Evolutionary conservation across 257 asterid genomes (phyloP), one percentile per base, ranked within the genome.

Genomic region (Scutellaria barbata): DNA sequence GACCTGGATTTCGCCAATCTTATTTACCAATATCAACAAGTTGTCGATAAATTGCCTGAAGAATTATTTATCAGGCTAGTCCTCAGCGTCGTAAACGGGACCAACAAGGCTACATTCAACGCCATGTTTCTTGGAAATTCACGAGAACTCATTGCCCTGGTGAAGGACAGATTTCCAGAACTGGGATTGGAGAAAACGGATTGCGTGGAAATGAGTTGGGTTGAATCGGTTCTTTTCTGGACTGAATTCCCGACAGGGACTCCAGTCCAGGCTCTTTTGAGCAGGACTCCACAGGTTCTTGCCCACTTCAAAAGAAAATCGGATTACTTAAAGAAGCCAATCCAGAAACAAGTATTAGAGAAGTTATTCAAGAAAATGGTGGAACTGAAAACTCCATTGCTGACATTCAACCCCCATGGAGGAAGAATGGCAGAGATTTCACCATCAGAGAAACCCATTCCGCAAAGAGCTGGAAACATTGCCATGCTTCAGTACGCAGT

Each of bases 121-220:
- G 75, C 82, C 9, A 7, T 84, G 77, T 82, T 76, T 40, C 87
- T 82, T 4, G 92, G 92, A 50, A 77, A 81, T 25, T 68, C 86
- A 0, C 11, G 10, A 18, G 58, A 71, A 13, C 84, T 86, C 1
- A 17, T 84, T 7, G 30, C 81, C 22, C 18, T 71, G 16, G 63
- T 72, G 81, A 72, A 68, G 8, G 0, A 25, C 3, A 55, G 37
- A 1, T 78, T 84, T 39, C 86, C 87, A 0, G 82, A 82, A 56
- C 4, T 86, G 43, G 76, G 72, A 68, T 60, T 86, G 22, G 12
- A 42, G 4, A 60, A 45, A 68, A 33, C 46, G 0, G 84, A 81
- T 14, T 81, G 87, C 16, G 13, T 9, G 3, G 82, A 83, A 52
- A 84, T 78, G 89, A 80, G 80, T 5, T 86, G 87, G 92, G 51